Evolutionary conservation across 2,329 filamentous ascomycete species (phyloP).

Genomic region (Penicillium sp.): DNA sequence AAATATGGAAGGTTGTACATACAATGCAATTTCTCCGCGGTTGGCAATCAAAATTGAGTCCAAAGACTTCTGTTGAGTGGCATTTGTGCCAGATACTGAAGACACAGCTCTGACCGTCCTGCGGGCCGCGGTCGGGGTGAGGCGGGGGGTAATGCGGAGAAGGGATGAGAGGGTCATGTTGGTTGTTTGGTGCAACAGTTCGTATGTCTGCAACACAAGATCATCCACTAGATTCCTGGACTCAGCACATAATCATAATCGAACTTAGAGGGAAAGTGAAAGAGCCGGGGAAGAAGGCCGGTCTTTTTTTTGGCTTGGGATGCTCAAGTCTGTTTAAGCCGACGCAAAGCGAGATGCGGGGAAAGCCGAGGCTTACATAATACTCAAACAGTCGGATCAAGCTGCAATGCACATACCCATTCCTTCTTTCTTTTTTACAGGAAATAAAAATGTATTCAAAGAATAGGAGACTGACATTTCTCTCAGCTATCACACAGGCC

Average conservation of each 20-base stretch:
- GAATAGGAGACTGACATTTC: no score
- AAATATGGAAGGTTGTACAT: constrained; percentile 20
- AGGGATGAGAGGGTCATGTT: constrained; percentile 40
- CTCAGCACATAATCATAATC: constrained; percentile 14
- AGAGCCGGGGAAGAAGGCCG: constrained; percentile 1
- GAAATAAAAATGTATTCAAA: no score
- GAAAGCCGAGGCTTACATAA: constrained; percentile 24
- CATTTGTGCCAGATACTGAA: constrained; percentile 24
- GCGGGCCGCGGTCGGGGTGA: constrained; percentile 31
- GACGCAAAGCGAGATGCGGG: constrained; percentile 42
- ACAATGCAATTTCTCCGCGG: constrained; percentile 90
- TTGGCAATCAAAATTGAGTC: constrained; percentile 93
- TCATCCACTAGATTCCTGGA: background rate
- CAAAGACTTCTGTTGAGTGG: constrained; percentile 40
- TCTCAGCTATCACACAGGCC: no score
- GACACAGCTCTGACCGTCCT: constrained; percentile 32
- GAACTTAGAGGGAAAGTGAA: background rate
- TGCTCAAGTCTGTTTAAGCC: constrained; percentile 27
- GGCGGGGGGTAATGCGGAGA: constrained; percentile 42
- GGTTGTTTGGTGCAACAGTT: constrained; percentile 5
- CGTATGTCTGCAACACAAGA: constrained; percentile 6
- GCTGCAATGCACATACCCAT: background rate
- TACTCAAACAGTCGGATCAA: background rate
- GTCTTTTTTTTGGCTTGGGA: constrained; percentile 1
- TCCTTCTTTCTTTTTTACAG: background rate